phyloP scores from a whole-genome alignment of 2,329 filamentous ascomycete genomes.

The Capronia epimyces region DNA sequence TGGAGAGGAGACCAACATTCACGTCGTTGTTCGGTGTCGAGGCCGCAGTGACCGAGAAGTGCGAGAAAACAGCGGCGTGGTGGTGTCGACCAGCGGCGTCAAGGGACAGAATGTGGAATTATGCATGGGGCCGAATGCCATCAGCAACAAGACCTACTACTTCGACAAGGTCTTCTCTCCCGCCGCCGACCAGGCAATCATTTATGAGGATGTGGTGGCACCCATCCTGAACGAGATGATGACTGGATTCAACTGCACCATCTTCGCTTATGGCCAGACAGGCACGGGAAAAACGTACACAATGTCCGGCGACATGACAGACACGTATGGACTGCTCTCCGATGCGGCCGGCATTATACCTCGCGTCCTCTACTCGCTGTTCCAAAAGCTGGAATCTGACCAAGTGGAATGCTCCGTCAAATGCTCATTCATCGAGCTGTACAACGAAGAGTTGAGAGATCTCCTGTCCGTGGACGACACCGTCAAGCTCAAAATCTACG shows the following conservation, averaged over 20 bases:
- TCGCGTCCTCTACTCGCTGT: slow-evolving; percentile 78
- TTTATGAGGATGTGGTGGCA: slow-evolving; percentile 91
- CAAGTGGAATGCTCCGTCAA: slow-evolving; percentile 84
- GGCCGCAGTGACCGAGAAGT: slow-evolving; percentile 90
- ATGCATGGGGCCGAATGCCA: slow-evolving; percentile 83
- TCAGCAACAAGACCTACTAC: slow-evolving; percentile 93
- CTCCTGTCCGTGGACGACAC: slow-evolving; percentile 75
- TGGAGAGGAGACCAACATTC: slow-evolving; percentile 88
- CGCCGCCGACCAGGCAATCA: slow-evolving; percentile 85
- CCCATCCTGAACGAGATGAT: slow-evolving; percentile 96
- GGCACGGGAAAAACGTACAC: slow-evolving; percentile 98
- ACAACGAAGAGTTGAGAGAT: slow-evolving; percentile 95
- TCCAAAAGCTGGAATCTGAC: slow-evolving; percentile 73
- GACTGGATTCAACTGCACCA: slow-evolving; percentile 92
- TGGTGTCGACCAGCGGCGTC: slow-evolving; percentile 80
- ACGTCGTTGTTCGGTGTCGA: slow-evolving; percentile 90
- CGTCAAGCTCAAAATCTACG: slow-evolving; percentile 88
- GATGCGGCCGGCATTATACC: slow-evolving; percentile 95
- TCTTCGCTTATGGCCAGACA: slow-evolving; percentile 97
- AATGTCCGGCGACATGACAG: slow-evolving; percentile 96
- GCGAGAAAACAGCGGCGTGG: slow-evolving; percentile 88
- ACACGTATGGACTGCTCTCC: slow-evolving; percentile 76
- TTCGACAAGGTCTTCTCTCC: slow-evolving; percentile 97
- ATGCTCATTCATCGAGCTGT: slow-evolving; percentile 96
- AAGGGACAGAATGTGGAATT: slow-evolving; percentile 79